These are phyloP conservation scores for Mucor irregularis DNA, from an alignment of 371 early-diverging fungal genomes.

Conservation along the genomic window DNA sequence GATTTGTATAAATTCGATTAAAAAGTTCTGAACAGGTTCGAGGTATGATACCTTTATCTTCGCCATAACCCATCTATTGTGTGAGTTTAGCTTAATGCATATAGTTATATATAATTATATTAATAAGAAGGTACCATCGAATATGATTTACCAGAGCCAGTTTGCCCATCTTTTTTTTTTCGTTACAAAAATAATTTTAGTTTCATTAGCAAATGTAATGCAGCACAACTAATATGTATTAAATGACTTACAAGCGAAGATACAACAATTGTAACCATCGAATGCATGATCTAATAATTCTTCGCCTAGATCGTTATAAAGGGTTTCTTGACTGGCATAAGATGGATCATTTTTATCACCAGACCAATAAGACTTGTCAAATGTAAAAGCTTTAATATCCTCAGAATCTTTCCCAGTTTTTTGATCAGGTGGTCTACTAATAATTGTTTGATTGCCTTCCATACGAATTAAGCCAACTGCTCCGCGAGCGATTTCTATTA, in stretches of 20 bases:
- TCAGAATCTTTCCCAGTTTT: constrained; percentile 41
- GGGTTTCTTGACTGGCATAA: constrained; percentile 74
- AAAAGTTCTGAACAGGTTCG: constrained; percentile 79
- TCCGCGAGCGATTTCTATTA: constrained; percentile 61
- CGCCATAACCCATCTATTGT: constrained; percentile 65
- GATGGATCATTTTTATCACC: constrained; percentile 62
- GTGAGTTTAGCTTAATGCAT: neutral
- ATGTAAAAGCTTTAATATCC: constrained; percentile 71
- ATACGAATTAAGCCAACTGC: constrained; percentile 65
- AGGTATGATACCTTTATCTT: constrained; percentile 84
- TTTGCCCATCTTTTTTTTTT: constrained; percentile 74
- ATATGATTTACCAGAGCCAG: constrained; percentile 84
- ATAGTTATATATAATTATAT: too few species aligned
- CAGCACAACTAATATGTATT: neutral
- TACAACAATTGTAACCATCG: constrained; percentile 86
- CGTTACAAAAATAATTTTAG: neutral
- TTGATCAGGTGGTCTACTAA: constrained; percentile 52
- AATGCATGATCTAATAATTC: constrained; percentile 87
- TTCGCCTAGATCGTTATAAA: constrained; percentile 77
- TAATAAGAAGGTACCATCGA: constrained; percentile 65
- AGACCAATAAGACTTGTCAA: constrained; percentile 88
- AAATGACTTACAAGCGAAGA: constrained; percentile 75
- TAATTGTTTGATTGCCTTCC: constrained; percentile 72
- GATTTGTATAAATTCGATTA: constrained; percentile 55
- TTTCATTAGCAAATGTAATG: neutral